phyloP scores from a whole-genome alignment of 345 rosid genomes.

The Boechera divaricarpa region DNA sequence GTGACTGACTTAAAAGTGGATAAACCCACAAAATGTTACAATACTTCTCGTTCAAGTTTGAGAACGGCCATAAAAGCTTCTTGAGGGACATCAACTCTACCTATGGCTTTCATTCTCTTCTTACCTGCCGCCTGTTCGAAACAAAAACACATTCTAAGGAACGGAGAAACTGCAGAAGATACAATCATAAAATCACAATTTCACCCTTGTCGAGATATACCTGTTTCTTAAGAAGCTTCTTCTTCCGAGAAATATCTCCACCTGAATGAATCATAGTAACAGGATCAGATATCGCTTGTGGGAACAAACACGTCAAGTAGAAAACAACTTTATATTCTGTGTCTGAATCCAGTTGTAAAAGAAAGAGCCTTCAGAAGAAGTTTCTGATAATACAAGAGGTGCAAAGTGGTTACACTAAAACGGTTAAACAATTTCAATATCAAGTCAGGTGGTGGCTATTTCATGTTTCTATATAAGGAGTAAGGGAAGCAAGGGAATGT shows the following conservation, averaged over 20 bases:
- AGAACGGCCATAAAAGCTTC: slow-evolving; percentile 99
- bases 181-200: background rate
- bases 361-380: background rate
- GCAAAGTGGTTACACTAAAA: background rate
- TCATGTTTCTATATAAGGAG: slow-evolving; percentile 17
- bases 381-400: slow-evolving; percentile 2
- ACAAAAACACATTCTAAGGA: background rate
- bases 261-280: slow-evolving; percentile 53
- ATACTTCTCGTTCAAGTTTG: slow-evolving; percentile 92
- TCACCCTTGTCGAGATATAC: slow-evolving; percentile 36
- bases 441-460: slow-evolving; percentile 6
- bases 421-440: background rate
- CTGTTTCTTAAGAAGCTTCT: slow-evolving; percentile 97
- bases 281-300: slow-evolving; percentile 21
- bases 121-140: slow-evolving; percentile 85
- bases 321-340: slow-evolving; percentile 6
- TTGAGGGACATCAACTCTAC: slow-evolving; percentile 97
- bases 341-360: background rate
- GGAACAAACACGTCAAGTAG: background rate
- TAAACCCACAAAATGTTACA: slow-evolving; percentile 42
- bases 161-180: background rate
- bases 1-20: slow-evolving; percentile 25
- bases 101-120: slow-evolving; percentile 98
- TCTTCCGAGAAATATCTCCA: slow-evolving; percentile 94
- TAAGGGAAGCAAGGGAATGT: slow-evolving; percentile 19